Evolutionary conservation across 2,329 filamentous ascomycete species (phyloP).

Genomic region (Pezicula radicicola): DNA sequence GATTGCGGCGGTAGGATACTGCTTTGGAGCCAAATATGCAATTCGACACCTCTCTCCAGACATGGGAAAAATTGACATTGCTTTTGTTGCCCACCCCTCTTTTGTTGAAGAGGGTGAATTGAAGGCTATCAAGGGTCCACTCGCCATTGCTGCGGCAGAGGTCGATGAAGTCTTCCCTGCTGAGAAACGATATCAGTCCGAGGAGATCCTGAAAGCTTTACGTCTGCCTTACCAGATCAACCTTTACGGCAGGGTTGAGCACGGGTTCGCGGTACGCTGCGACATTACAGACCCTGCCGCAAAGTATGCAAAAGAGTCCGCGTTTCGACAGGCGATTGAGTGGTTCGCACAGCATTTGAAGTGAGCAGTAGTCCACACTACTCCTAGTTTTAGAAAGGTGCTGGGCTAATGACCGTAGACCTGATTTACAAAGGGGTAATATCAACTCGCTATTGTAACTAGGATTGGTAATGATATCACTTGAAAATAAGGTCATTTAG

Average conservation of each 20-base stretch:
- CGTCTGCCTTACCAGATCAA: constrained; percentile 62
- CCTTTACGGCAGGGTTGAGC: constrained; percentile 65
- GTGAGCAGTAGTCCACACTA: too few relatives aligned
- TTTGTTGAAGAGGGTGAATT: constrained; percentile 68
- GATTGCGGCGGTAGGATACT: constrained; percentile 65
- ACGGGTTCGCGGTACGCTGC: constrained; percentile 69
- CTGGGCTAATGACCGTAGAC: too few relatives aligned
- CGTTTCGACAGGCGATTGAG: constrained; percentile 68
- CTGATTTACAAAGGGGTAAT: too few relatives aligned
- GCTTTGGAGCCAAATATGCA: constrained; percentile 69
- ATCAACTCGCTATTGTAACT: too few relatives aligned
- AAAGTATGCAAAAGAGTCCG: constrained; percentile 72
- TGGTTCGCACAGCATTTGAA: too few relatives aligned
- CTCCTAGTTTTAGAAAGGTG: too few relatives aligned
- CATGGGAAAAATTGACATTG: constrained; percentile 59
- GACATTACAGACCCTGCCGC: constrained; percentile 53
- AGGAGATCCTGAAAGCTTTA: constrained; percentile 53
- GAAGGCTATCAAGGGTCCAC: constrained; percentile 55
- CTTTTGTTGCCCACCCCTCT: constrained; percentile 71
- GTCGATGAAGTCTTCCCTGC: constrained; percentile 59
- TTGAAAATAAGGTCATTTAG: too few relatives aligned
- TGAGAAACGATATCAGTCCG: constrained; percentile 58
- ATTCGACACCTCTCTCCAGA: constrained; percentile 52
- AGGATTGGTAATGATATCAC: too few relatives aligned
- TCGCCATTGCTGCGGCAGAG: constrained; percentile 64